Conservation (phyloP, 768 basidiomycete species). For the Psilocybe sp. region DNA sequence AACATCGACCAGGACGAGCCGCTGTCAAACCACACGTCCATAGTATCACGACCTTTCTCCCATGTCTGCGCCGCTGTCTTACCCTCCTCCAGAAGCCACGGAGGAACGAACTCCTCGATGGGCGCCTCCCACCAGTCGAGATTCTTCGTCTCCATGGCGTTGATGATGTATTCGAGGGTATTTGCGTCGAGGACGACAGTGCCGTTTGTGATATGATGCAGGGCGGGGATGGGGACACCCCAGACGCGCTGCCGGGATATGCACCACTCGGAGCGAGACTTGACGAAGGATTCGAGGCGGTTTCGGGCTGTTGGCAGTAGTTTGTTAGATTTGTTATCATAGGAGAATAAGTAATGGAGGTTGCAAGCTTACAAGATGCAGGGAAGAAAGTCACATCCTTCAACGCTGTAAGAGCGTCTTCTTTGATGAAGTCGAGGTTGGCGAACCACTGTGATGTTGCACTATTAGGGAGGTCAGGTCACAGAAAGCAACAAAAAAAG, state of each 20-base stretch:
- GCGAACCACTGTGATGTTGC: conserved; percentile 99
- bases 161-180: conserved; percentile 73
- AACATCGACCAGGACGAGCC: conserved; percentile 92
- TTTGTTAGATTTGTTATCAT: neutral
- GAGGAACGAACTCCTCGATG: conserved; percentile 76
- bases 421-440: conserved; percentile 82
- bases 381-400: conserved; percentile 75
- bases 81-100: conserved; percentile 48
- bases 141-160: conserved; percentile 69
- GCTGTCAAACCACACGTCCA: conserved; percentile 99
- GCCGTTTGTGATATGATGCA: conserved; percentile 65
- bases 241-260: conserved; percentile 96
- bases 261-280: conserved; percentile 95
- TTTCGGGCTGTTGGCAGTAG: conserved; percentile 58
- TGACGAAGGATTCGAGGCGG: conserved; percentile 85
- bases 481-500: no score
- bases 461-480: conserved; percentile 37
- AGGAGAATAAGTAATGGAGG: neutral
- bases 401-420: conserved; percentile 66
- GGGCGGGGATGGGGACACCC: conserved; percentile 94
- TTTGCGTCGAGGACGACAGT: conserved; percentile 60
- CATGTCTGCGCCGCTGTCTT: conserved; percentile 43
- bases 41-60: conserved; percentile 87
- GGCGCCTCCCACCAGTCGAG: conserved; percentile 92
- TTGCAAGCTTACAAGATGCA: conserved; percentile 49